Conservation (phyloP, 331 rosid genomes). For the Stylosanthes scabra region DNA sequence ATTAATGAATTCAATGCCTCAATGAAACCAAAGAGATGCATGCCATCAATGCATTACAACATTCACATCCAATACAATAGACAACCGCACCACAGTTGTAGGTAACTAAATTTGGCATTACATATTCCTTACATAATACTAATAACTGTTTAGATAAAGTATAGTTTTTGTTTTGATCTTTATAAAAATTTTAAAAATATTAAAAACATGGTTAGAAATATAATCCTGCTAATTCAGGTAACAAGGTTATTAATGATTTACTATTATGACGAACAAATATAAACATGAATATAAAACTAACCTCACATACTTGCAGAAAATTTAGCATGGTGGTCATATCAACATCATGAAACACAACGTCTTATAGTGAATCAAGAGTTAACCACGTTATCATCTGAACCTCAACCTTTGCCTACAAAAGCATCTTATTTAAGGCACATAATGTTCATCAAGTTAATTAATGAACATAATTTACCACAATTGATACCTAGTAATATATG, state of each 20-base stretch:
- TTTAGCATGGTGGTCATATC: conserved; percentile 77
- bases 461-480: conserved; percentile 15
- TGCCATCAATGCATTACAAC: conserved; percentile 14
- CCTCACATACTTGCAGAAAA: conserved; percentile 86
- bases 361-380: conserved; percentile 32
- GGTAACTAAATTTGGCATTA: conserved; percentile 14
- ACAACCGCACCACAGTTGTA: background rate
- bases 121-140: background rate
- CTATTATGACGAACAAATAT: background rate
- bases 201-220: background rate
- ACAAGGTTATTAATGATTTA: background rate
- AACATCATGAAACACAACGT: conserved; percentile 76
- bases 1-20: background rate
- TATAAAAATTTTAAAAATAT: too few relatives aligned
- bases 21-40: background rate
- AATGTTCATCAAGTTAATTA: background rate
- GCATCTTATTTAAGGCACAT: conserved; percentile 26
- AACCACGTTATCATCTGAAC: conserved; percentile 65
- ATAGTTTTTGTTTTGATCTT: too few relatives aligned
- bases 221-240: background rate
- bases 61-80: conserved; percentile 6
- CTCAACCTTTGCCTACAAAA: conserved; percentile 73
- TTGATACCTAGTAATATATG: conserved; percentile 81
- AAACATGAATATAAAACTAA: conserved; percentile 33
- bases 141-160: background rate